A percentile compares a stretch with the other conserved stretches of the same genome.
These are phyloP conservation scores for Mycena rosella DNA, from an alignment of 768 basidiomycete genomes.

Conservation along the genomic window DNA sequence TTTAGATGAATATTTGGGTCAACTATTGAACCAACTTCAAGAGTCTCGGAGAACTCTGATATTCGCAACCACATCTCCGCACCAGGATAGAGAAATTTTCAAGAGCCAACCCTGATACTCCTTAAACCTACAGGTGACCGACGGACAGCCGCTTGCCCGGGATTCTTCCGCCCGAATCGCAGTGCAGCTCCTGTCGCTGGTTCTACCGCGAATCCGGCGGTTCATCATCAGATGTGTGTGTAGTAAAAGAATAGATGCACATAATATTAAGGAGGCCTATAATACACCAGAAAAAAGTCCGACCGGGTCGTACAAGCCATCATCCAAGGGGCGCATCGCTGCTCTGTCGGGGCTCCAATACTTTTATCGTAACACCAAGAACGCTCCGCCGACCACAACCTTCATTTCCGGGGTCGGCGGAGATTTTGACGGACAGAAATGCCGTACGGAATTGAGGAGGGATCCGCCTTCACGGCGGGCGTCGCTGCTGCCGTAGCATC, in stretches of 20 bases:
- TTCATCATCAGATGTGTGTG: background rate
- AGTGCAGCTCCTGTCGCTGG: background rate
- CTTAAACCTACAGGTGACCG: too few species aligned
- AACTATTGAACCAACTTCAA: too few species aligned
- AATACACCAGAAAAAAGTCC: slow-evolving; percentile 17
- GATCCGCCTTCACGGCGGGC: slow-evolving; percentile 28
- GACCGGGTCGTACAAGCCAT: slow-evolving; percentile 19
- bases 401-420: slow-evolving; percentile 30
- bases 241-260: background rate
- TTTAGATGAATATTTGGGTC: too few species aligned
- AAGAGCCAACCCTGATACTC: too few species aligned
- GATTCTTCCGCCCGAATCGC: background rate
- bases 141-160: background rate
- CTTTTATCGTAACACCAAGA: slow-evolving; percentile 11
- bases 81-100: too few species aligned
- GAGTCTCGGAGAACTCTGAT: too few species aligned
- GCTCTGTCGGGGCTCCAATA: slow-evolving; percentile 6
- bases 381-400: background rate
- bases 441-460: slow-evolving; percentile 17
- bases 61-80: too few species aligned
- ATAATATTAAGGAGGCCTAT: slow-evolving; percentile 13
- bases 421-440: slow-evolving; percentile 5
- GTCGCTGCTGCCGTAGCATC: slow-evolving; percentile 33
- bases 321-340: slow-evolving; percentile 10
- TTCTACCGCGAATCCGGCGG: background rate